Evolutionary conservation across 441 rosid species (phyloP).

Genomic region (Kokia cookei): DNA sequence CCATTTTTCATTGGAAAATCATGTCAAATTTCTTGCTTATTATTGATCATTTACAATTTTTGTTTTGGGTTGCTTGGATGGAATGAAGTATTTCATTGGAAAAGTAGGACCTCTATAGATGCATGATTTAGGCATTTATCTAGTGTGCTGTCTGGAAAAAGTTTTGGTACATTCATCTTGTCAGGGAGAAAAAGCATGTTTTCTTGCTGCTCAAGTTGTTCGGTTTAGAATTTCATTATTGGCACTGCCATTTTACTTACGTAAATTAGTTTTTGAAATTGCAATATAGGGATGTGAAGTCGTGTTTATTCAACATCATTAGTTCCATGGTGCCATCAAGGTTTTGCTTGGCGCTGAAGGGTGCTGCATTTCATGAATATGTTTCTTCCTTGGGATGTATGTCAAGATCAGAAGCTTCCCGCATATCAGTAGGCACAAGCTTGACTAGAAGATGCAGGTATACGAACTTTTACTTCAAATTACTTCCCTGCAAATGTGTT

Average conservation of each 20-base stretch:
- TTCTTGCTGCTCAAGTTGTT: background rate
- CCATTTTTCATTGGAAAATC: background rate
- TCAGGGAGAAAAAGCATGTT: background rate
- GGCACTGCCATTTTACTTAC: background rate
- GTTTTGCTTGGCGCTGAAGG: slow-evolving; percentile 51
- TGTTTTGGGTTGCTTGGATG: background rate
- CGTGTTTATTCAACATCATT: slow-evolving; percentile 29
- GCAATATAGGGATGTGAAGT: slow-evolving; percentile 46
- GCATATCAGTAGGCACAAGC: slow-evolving; percentile 32
- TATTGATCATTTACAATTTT: background rate
- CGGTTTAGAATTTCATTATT: background rate
- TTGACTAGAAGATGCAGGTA: slow-evolving; percentile 48
- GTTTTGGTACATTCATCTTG: background rate
- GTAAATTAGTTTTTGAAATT: background rate
- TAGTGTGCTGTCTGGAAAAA: background rate
- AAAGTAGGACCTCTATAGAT: background rate
- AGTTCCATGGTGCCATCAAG: slow-evolving; percentile 55
- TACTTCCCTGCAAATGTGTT: background rate
- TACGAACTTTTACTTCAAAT: slow-evolving; percentile 6
- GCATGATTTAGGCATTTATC: background rate
- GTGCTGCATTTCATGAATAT: slow-evolving; percentile 62
- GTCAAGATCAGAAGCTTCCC: slow-evolving; percentile 62
- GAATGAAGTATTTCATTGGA: background rate
- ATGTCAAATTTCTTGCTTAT: background rate
- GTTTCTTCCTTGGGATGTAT: slow-evolving; percentile 59